These are phyloP conservation scores for Beauveria australis DNA, from an alignment of 2,329 filamentous ascomycete genomes.

Conservation along the genomic window DNA sequence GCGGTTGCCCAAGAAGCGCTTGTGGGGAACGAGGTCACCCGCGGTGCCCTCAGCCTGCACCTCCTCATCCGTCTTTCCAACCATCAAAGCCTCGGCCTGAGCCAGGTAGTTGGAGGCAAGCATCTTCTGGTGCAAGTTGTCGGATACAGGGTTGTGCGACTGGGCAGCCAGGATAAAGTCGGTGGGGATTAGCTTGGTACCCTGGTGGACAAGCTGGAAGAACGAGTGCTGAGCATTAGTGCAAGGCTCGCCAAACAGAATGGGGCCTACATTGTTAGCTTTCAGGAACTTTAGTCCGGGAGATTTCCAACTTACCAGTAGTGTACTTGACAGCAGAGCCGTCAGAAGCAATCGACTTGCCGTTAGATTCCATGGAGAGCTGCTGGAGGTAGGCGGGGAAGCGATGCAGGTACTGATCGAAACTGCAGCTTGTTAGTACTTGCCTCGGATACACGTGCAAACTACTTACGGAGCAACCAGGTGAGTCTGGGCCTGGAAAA, in stretches of 20 bases:
- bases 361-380: constrained; percentile 99
- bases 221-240: constrained; percentile 99
- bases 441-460: background rate
- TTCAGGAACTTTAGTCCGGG: background rate
- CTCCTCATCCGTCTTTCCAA: constrained; percentile 76
- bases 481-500: constrained; percentile 97
- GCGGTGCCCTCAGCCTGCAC: constrained; percentile 67
- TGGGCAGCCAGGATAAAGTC: constrained; percentile 96
- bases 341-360: constrained; percentile 90
- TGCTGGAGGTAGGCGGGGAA: constrained; percentile 99
- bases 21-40: constrained; percentile 82
- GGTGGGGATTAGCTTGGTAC: constrained; percentile 95
- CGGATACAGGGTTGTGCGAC: constrained; percentile 90
- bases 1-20: constrained; percentile 96
- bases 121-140: constrained; percentile 95
- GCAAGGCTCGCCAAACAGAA: constrained; percentile 95
- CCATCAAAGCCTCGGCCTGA: constrained; percentile 83
- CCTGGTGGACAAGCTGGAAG: constrained; percentile 98
- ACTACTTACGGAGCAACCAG: constrained; percentile 78
- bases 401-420: constrained; percentile 97
- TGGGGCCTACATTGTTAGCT: constrained; percentile 47
- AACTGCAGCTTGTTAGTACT: constrained; percentile 40
- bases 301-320: constrained; percentile 45
- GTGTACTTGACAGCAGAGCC: constrained; percentile 92
- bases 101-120: constrained; percentile 87